Base-by-base conservation (phyloP, 2,329 filamentous ascomycete species). In the Aureobasidium lini region DNA sequence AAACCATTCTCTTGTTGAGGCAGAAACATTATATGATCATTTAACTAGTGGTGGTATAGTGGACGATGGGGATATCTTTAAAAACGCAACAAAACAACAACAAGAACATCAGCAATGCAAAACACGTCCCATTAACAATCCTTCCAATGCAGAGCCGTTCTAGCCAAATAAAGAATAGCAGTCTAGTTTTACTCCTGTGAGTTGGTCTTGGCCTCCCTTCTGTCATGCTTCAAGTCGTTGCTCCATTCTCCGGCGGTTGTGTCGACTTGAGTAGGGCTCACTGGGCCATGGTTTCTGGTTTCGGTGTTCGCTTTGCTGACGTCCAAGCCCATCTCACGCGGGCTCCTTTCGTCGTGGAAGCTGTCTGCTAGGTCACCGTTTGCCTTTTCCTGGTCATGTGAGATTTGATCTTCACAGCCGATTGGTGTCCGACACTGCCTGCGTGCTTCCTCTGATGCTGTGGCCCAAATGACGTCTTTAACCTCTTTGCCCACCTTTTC, bases 401-500 rank as follows among this genome's bases (percentile, higher is more conserved):
- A 32, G 39, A 59, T 36, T 31, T 74, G 62, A 1, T 76, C 73
- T 64, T 84, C 83, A 64, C 87, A 90, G 0, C 84, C 84, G 48
- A 72, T 77, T 0, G 90, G 89, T 9, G 83, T 77, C 29, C 84
- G 79, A 67, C 87, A 93, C 23, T 73, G 58, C 10, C 77, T 76
- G 56, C 83, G 83, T 37, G 75, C 84, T 77, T 77, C 75, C 18
- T 75, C 71, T 3, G 78, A 72, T 59, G 80, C 78, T 1, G 90
- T 95, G 72, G 85, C 85, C 92, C 92, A 96, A 11, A 96, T 72
- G 13, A 95, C 86, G 67, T 93, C 86, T 32, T 85, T 81, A 0
- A 96, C 77, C 74, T 95, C 92, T 60, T 77, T 80, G 5, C 92
- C 94, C 0, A 96, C 89, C 70, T 93, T 83, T 49, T 93, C 86